Conservation (phyloP, 2,329 filamentous ascomycete genomes). For the Zymoseptoria passerinii region DNA sequence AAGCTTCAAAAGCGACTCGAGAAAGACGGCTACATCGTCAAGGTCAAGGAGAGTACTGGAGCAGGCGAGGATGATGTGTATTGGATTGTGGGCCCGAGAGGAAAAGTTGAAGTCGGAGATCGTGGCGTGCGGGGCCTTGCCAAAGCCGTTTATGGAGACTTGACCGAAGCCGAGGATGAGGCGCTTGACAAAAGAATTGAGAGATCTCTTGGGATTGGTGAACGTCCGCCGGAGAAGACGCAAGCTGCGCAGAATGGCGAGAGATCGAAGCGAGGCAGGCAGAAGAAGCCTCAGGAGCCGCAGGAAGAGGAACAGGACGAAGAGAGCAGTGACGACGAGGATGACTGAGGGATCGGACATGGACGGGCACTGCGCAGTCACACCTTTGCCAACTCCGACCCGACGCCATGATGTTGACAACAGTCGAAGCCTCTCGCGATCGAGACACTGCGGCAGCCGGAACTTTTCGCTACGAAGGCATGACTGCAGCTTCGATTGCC, state of each 20-base stretch:
- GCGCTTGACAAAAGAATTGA: slow-evolving; percentile 29
- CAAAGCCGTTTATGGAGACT: slow-evolving; percentile 43
- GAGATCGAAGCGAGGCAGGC: slow-evolving; percentile 2
- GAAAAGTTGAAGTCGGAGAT: slow-evolving; percentile 75
- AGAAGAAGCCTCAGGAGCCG: neutral
- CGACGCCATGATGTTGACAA: neutral
- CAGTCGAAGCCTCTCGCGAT: neutral
- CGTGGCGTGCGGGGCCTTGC: slow-evolving; percentile 66
- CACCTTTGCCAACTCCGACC: neutral
- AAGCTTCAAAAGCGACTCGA: slow-evolving; percentile 64
- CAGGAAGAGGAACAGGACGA: slow-evolving; percentile 9
- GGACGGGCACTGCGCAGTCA: neutral
- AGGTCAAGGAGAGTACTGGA: slow-evolving; percentile 57
- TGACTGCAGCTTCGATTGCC: neutral
- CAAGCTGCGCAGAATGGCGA: slow-evolving; percentile 1
- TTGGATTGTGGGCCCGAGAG: slow-evolving; percentile 77
- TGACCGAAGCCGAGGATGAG: slow-evolving; percentile 20
- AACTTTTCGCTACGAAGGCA: neutral
- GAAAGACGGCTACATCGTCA: slow-evolving; percentile 75
- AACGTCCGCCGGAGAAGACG: slow-evolving; percentile 6
- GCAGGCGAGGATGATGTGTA: slow-evolving; percentile 65
- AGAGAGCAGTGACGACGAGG: slow-evolving; percentile 10
- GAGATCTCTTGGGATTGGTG: slow-evolving; percentile 26
- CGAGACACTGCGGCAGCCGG: neutral
- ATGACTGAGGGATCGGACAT: slow-evolving; percentile 4